Base-by-base conservation (phyloP, 148 eudicot species). In the Salicornia ramosissima region DNA sequence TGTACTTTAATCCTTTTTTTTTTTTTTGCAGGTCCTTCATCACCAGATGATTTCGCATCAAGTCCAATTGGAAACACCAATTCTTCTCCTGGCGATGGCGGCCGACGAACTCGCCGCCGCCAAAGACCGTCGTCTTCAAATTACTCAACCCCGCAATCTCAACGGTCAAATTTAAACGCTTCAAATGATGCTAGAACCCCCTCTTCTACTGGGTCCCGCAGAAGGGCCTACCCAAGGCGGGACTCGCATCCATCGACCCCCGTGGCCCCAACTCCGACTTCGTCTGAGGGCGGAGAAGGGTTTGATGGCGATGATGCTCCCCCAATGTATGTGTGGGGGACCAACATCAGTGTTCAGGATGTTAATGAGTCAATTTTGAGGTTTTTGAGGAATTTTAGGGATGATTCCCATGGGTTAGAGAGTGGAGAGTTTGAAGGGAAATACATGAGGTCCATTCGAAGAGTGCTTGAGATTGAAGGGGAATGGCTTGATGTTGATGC, bases 291-390 rank as follows among this genome's bases (percentile, higher is more conserved):
- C 1, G 97, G 96, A 7, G 98, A 84, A 0, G 87, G 75, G 6
- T 87, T 77, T 2, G 89, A 82, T 10, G 84, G 74, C 1, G 89
- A 86, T 42, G 96, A 88, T 28, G 87, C 96, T 3, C 88, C 98
- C 0, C 90, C 96, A 0, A 86, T 88, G 90, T 90, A 78, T 46
- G 98, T 94, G 0, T 94, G 98, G 98, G 98, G 98, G 24, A 94
- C 97, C 12, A 94, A 90, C 42, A 90, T 94, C 25, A 94, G 98
- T 52, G 97, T 94, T 4, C 97, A 86, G 45, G 98, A 94, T 64
- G 97, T 90, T 1, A 90, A 90, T 46, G 90, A 90, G 2, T 79
- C 95, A 8, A 88, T 94, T 71, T 58, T 88, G 15, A 74, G 90
- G 81, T 94, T 94, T 72, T 47, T 94, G 79, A 88, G 88, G 92